phyloP scores from a whole-genome alignment of 768 basidiomycete species.

The Termitomyces sp. region DNA sequence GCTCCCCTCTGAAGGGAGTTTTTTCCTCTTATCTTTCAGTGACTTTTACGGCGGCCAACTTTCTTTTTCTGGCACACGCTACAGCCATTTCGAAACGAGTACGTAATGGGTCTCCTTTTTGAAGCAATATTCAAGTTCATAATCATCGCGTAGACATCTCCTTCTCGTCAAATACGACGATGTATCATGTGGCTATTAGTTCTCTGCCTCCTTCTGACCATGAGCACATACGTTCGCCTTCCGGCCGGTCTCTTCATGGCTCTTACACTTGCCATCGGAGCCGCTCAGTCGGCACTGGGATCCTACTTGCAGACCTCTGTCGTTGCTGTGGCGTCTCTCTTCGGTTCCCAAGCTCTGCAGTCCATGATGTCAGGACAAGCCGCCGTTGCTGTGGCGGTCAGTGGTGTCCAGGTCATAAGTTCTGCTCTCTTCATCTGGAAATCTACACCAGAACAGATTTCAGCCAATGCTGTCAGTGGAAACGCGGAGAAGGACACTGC shows the following conservation, averaged over 20 bases:
- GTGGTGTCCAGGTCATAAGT: conserved; percentile 68
- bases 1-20: conserved; percentile 48
- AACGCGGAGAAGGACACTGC: conserved; percentile 63
- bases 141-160: conserved; percentile 42
- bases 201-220: conserved; percentile 53
- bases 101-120: conserved; percentile 15
- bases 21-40: conserved; percentile 66
- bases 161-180: conserved; percentile 49
- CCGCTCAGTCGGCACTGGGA: conserved; percentile 56
- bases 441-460: conserved; percentile 23
- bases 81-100: conserved; percentile 67
- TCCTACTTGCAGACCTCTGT: conserved; percentile 76
- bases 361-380: conserved; percentile 83
- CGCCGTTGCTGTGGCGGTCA: conserved; percentile 77
- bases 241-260: conserved; percentile 55
- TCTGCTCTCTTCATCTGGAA: conserved; percentile 52
- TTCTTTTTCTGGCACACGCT: conserved; percentile 69
- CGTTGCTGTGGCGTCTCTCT: conserved; percentile 74
- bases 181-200: conserved; percentile 45
- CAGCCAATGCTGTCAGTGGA: conserved; percentile 28
- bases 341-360: conserved; percentile 72
- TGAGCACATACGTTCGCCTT: conserved; percentile 61
- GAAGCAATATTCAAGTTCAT: not conserved
- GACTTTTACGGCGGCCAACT: conserved; percentile 57
- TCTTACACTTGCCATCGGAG: conserved; percentile 61